Conservation (phyloP, 768 basidiomycete genomes). For the Boletus bicolor region DNA sequence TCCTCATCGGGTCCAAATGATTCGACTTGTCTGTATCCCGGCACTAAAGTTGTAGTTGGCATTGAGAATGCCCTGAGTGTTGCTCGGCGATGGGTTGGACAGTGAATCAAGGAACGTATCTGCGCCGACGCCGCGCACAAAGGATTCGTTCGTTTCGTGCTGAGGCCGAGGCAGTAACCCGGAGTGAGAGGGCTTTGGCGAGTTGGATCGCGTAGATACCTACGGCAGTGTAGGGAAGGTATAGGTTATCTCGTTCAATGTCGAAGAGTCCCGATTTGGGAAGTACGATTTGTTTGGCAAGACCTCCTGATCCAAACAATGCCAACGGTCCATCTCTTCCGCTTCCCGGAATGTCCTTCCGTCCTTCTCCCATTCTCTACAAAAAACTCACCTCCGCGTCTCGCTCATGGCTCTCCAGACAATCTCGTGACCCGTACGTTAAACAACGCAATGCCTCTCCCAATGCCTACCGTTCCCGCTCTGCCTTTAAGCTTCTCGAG, state of each 20-base stretch:
- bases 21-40: slow-evolving; percentile 66
- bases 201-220: slow-evolving; percentile 72
- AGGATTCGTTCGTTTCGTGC: slow-evolving; percentile 53
- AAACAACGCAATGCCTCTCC: slow-evolving; percentile 47
- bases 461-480: slow-evolving; percentile 70
- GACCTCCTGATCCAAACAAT: slow-evolving; percentile 29
- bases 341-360: slow-evolving; percentile 33
- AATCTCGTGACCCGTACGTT: slow-evolving; percentile 69
- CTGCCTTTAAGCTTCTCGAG: slow-evolving; percentile 90
- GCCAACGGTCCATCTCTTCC: neutral
- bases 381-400: slow-evolving; percentile 42
- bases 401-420: slow-evolving; percentile 64
- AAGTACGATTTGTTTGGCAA: slow-evolving; percentile 19
- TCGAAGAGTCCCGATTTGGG: neutral
- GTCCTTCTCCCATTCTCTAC: slow-evolving; percentile 29
- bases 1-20: slow-evolving; percentile 65
- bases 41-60: slow-evolving; percentile 36
- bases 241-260: neutral
- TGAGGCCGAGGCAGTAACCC: slow-evolving; percentile 59
- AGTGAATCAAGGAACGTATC: slow-evolving; percentile 68
- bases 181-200: slow-evolving; percentile 61
- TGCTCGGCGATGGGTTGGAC: slow-evolving; percentile 45
- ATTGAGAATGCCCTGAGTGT: slow-evolving; percentile 12
- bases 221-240: slow-evolving; percentile 42
- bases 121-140: slow-evolving; percentile 58